Percentiles rank a stretch among this genome's conserved stretches.
These are phyloP conservation scores for Hemisphaericaspora lyxosophila DNA, from an alignment of 1,139 yeast species.

Conservation along the genomic window DNA sequence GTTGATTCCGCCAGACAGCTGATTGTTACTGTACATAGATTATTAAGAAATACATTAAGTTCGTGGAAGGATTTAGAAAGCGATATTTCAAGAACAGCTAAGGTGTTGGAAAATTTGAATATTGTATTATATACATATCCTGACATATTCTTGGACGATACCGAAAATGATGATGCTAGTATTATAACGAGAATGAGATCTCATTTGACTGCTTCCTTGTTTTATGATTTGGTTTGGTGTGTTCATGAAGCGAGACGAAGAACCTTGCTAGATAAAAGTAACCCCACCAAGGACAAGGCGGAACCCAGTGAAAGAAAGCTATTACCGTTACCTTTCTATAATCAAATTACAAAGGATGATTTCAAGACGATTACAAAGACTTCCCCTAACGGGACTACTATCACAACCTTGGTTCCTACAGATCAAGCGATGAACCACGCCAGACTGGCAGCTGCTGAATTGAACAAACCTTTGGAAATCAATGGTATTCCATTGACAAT, in stretches of 20 bases:
- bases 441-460: constrained; percentile 55
- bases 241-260: constrained; percentile 91
- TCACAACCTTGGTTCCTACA: constrained; percentile 86
- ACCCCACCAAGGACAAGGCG: constrained; percentile 9
- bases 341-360: constrained; percentile 89
- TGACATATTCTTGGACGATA: constrained; percentile 53
- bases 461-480: constrained; percentile 60
- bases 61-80: constrained; percentile 92
- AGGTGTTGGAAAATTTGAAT: constrained; percentile 86
- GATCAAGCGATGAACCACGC: constrained; percentile 67
- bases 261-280: constrained; percentile 49
- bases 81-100: constrained; percentile 89
- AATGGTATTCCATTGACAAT: constrained; percentile 80
- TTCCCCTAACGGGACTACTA: constrained; percentile 89
- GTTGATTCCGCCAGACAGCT: constrained; percentile 90
- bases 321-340: constrained; percentile 86
- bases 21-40: constrained; percentile 86
- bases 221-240: constrained; percentile 92
- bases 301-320: constrained; percentile 28
- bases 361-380: constrained; percentile 83
- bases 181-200: constrained; percentile 88
- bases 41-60: constrained; percentile 80
- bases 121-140: constrained; percentile 88
- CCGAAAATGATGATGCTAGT: constrained; percentile 43
- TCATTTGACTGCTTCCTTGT: constrained; percentile 85